phyloP scores from a whole-genome alignment of 2,329 filamentous ascomycete species.

The Diaporthe amygdali region DNA sequence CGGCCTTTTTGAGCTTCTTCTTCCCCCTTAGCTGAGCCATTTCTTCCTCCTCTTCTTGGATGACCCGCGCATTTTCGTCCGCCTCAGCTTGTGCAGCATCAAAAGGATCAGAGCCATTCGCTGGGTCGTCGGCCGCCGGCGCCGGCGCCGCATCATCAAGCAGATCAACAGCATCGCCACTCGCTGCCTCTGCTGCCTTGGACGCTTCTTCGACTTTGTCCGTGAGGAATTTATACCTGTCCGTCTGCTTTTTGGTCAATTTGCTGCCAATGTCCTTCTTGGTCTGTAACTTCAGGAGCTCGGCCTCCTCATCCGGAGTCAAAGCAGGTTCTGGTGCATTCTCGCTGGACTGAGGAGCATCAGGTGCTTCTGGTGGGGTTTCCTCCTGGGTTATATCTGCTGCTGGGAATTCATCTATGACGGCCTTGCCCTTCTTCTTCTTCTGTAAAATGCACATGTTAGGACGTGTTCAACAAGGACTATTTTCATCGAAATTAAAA shows the following conservation, averaged over 20 bases:
- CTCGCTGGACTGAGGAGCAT: neutral
- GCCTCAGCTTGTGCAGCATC: conserved; percentile 14
- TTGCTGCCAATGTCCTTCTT: conserved; percentile 18
- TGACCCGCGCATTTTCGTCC: conserved; percentile 19
- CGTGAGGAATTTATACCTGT: conserved; percentile 16
- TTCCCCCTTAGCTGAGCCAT: conserved; percentile 9
- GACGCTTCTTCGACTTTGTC: conserved; percentile 19
- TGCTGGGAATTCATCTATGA: conserved; percentile 24
- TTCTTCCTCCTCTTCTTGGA: conserved; percentile 23
- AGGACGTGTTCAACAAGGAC: neutral
- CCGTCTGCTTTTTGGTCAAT: conserved; percentile 18
- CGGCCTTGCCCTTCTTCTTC: conserved; percentile 35
- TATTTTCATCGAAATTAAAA: too few species aligned
- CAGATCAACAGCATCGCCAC: neutral
- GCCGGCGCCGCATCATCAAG: neutral
- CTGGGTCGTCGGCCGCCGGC: neutral
- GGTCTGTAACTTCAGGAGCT: conserved; percentile 33
- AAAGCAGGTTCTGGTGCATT: conserved; percentile 18
- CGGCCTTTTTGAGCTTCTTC: conserved; percentile 18
- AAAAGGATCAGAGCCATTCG: neutral
- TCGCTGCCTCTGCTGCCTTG: neutral
- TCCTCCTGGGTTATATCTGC: conserved; percentile 14
- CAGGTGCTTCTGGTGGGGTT: neutral
- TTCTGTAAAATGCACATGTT: conserved; percentile 23
- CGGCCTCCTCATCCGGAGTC: conserved; percentile 34